Conservation (phyloP, 495 filamentous ascomycete species). For the Penicillium turbatum region DNA sequence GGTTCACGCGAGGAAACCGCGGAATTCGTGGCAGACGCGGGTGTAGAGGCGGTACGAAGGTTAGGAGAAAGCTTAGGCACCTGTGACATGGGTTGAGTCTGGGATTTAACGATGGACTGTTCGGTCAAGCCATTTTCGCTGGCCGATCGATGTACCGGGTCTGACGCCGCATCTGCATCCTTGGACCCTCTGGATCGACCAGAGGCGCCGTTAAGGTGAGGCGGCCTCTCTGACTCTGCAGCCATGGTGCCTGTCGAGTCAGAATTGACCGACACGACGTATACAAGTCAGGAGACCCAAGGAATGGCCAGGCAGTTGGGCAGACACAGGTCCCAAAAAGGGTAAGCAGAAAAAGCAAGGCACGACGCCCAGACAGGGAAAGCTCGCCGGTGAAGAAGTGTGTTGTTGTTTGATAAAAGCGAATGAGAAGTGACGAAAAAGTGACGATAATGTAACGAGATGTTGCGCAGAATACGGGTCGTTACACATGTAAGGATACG, state of each 20-base stretch:
- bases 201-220: slow-evolving; percentile 35
- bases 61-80: slow-evolving; percentile 37
- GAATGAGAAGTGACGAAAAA: slow-evolving; percentile 16
- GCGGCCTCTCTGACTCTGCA: slow-evolving; percentile 45
- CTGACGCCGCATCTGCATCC: slow-evolving; percentile 29
- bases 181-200: slow-evolving; percentile 31
- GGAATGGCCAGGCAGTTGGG: slow-evolving; percentile 35
- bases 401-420: slow-evolving; percentile 13
- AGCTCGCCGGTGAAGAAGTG: slow-evolving; percentile 21
- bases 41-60: slow-evolving; percentile 29
- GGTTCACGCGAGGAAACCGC: slow-evolving; percentile 48
- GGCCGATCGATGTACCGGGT: slow-evolving; percentile 25
- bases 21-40: slow-evolving; percentile 40
- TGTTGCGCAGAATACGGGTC: slow-evolving; percentile 33
- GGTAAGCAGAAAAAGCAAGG: slow-evolving; percentile 26
- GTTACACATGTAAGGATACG: slow-evolving; percentile 36
- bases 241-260: slow-evolving; percentile 39
- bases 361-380: slow-evolving; percentile 18
- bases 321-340: slow-evolving; percentile 23
- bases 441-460: slow-evolving; percentile 3
- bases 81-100: slow-evolving; percentile 32
- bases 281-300: slow-evolving; percentile 42
- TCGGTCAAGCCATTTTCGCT: slow-evolving; percentile 34
- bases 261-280: slow-evolving; percentile 31
- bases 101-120: slow-evolving; percentile 31